Evolutionary conservation across 768 basidiomycete genomes (phyloP), one percentile per base, ranked within the genome.

Genomic region (Suillus fuscotomentosus): DNA sequence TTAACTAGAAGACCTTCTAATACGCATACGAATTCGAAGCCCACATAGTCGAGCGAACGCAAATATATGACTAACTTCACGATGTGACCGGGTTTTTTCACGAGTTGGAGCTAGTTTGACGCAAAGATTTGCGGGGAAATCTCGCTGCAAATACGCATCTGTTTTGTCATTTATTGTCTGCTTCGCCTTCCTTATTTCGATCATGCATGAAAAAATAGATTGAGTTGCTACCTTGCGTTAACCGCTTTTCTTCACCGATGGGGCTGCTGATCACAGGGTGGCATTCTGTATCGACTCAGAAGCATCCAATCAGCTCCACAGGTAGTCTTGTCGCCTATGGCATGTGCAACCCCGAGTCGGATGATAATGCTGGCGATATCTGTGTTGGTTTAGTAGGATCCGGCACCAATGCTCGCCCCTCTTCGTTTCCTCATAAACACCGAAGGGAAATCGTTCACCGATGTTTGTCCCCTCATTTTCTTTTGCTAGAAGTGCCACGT

Each of bases 381-480:
- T 57, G 27, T 42, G 24, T 59, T 42, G 9, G 41, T 42, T 31
- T 31, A 59, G 57, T 27, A 53, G 51, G 53, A n/a, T 11, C 53
- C 31, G 53, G 38, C 41, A 43, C 27, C 24, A 59, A 27, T 41
- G 57, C 24, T 43, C 41, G 24, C 24, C 57, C 57, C 41, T 42
- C 57, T 59, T 59, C 57, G 41, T 59, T 27, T 59, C 57, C 57
- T 42, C 57, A 42, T 31, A 59, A 59, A 59, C 57, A 59, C 57
- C 57, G 57, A 59, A 59, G 11, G 41, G 57, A 59, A 59, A 42
- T 31, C 17, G 22, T 57, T 41, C 39, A 24, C 15, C 38, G 39
- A 31, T 41, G 57, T 59, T 27, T 24, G 13, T 59, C 39, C 41
- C 57, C 57, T 42, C 57, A 42, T 59, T 59, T 42, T 1, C 41